Evolutionary conservation across 805 yeast species (phyloP).

Genomic region (Grigorovia yakushimaensis): DNA sequence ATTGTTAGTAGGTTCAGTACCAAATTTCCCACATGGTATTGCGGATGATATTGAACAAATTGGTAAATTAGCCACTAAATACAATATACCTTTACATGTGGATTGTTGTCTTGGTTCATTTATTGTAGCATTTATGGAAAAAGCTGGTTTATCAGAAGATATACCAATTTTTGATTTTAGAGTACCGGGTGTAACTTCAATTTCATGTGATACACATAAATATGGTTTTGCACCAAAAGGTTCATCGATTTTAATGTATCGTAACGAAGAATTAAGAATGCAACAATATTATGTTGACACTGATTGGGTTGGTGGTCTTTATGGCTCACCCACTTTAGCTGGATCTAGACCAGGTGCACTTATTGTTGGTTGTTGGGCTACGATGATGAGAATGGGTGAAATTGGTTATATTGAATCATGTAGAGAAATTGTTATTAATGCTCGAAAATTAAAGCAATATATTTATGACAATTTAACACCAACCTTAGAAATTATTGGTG

Average conservation of each 20-base stretch:
- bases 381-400: constrained; percentile 70
- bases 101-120: constrained; percentile 96
- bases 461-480: constrained; percentile 42
- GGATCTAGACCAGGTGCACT: constrained; percentile 97
- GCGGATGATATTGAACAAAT: constrained; percentile 77
- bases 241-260: constrained; percentile 84
- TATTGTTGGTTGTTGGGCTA: constrained; percentile 98
- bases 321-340: constrained; percentile 93
- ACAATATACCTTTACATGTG: constrained; percentile 83
- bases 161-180: constrained; percentile 66
- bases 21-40: constrained; percentile 95
- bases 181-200: constrained; percentile 88
- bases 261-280: constrained; percentile 53
- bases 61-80: constrained; percentile 46
- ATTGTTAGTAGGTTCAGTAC: constrained; percentile 85
- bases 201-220: constrained; percentile 98
- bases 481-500: constrained; percentile 59
- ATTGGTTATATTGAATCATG: constrained; percentile 71
- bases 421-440: constrained; percentile 53
- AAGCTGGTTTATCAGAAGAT: constrained; percentile 37
- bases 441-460: constrained; percentile 45
- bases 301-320: constrained; percentile 91
- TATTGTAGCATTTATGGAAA: constrained; percentile 67
- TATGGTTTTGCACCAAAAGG: constrained; percentile 99
- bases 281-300: constrained; percentile 76